Conservation (phyloP, 345 rosid genomes). For the Populus pruinosa region DNA sequence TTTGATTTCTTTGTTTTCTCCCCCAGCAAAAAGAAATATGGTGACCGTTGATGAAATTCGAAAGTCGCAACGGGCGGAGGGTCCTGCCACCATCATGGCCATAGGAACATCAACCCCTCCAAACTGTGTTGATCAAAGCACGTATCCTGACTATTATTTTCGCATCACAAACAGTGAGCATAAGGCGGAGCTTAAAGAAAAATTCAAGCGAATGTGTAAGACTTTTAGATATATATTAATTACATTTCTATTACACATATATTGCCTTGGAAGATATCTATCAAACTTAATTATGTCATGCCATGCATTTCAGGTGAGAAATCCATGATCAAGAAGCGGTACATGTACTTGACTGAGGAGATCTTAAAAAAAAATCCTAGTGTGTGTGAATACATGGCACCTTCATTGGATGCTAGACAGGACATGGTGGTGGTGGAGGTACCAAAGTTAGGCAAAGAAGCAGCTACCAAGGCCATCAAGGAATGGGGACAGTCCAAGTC, state of each 20-base stretch:
- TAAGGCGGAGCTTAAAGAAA: slow-evolving; percentile 45
- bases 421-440: slow-evolving; percentile 79
- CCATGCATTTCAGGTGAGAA: slow-evolving; percentile 49
- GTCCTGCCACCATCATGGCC: slow-evolving; percentile 52
- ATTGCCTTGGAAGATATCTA: no score
- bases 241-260: not conserved
- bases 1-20: not conserved
- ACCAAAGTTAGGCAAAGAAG: slow-evolving; percentile 76
- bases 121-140: slow-evolving; percentile 39
- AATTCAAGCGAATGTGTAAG: slow-evolving; percentile 66
- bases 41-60: slow-evolving; percentile 43
- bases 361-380: slow-evolving; percentile 51
- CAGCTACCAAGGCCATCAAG: slow-evolving; percentile 70
- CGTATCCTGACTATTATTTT: slow-evolving; percentile 51
- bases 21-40: slow-evolving; percentile 5
- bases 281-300: no score
- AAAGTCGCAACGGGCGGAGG: slow-evolving; percentile 40
- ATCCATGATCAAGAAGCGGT: slow-evolving; percentile 59
- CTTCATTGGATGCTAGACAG: slow-evolving; percentile 67
- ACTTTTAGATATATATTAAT: no score
- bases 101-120: slow-evolving; percentile 52
- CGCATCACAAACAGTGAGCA: slow-evolving; percentile 56
- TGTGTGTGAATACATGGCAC: slow-evolving; percentile 65
- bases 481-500: slow-evolving; percentile 89
- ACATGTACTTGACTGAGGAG: slow-evolving; percentile 69